A percentile compares a stretch with the other conserved stretches of the same genome.
These are phyloP conservation scores for Phytophthora rubi DNA, from an alignment of 352 stramenopile genomes.

Conservation along the genomic window DNA sequence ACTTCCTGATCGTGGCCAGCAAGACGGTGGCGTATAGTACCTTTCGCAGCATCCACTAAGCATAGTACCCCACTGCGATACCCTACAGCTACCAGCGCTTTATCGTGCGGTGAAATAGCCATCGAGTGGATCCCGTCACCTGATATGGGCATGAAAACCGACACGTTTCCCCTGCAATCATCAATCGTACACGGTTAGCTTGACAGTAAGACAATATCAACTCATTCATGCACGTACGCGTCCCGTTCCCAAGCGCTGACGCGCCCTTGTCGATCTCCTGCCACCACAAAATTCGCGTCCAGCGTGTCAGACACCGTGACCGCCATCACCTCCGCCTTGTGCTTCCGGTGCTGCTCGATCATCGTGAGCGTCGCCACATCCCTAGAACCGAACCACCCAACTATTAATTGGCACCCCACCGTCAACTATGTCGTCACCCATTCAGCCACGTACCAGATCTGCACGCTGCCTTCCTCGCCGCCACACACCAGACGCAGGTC, in stretches of 20 bases:
- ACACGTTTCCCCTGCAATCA: conserved; percentile 44
- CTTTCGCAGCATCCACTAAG: conserved; percentile 50
- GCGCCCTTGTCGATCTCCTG: conserved; percentile 64
- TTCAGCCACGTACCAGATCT: conserved; percentile 69
- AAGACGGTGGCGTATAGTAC: conserved; percentile 47
- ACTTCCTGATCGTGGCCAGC: conserved; percentile 79
- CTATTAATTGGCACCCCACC: neutral
- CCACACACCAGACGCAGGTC: conserved; percentile 57
- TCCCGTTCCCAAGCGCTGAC: conserved; percentile 68
- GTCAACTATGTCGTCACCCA: too few species aligned
- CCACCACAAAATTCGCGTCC: conserved; percentile 58
- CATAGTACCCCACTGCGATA: conserved; percentile 75
- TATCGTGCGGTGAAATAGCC: conserved; percentile 56
- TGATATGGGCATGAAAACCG: conserved; percentile 53
- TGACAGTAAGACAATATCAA: neutral
- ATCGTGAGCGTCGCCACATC: conserved; percentile 51
- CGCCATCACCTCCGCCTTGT: conserved; percentile 64
- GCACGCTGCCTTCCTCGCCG: conserved; percentile 73
- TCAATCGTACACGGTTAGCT: conserved; percentile 8
- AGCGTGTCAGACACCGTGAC: conserved; percentile 34
- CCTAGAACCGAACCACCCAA: conserved; percentile 33
- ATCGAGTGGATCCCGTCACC: conserved; percentile 66
- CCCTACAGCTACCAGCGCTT: conserved; percentile 65
- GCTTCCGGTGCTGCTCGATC: conserved; percentile 74
- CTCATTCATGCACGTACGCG: conserved; percentile 38